Conservation (phyloP, 768 basidiomycete genomes). For the Chalciporus piperatus region DNA sequence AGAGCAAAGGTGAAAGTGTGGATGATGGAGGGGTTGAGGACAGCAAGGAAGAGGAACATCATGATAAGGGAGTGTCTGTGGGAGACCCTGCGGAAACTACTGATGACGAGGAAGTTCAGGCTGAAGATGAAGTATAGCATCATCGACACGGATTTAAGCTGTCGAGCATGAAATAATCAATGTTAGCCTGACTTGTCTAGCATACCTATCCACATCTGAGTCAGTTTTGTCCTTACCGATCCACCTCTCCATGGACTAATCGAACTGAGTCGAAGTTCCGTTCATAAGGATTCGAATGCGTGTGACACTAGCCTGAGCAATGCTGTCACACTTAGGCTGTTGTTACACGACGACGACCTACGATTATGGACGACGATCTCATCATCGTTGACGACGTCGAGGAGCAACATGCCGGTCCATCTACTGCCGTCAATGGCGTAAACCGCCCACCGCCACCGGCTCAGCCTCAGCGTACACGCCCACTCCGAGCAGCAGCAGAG, state of each 20-base stretch:
- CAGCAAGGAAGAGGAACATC: conserved; percentile 8
- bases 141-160: too few species aligned
- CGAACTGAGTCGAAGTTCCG: too few species aligned
- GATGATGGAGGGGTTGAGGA: conserved; percentile 13
- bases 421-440: conserved; percentile 30
- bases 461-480: conserved; percentile 28
- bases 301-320: too few species aligned
- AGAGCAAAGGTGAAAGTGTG: neutral
- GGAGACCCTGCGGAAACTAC: too few species aligned
- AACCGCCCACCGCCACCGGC: conserved; percentile 11
- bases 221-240: too few species aligned
- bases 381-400: conserved; percentile 63
- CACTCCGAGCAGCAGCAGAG: conserved; percentile 32
- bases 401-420: conserved; percentile 37
- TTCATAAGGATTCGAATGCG: too few species aligned
- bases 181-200: too few species aligned
- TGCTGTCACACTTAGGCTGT: too few species aligned
- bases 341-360: neutral
- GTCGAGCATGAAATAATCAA: too few species aligned
- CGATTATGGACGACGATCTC: conserved; percentile 54
- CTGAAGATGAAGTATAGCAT: neutral
- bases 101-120: neutral
- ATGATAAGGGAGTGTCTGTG: too few species aligned
- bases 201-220: too few species aligned
- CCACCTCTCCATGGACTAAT: too few species aligned